Conservation (phyloP, 805 yeast species). For the Lipomyces orientalis region DNA sequence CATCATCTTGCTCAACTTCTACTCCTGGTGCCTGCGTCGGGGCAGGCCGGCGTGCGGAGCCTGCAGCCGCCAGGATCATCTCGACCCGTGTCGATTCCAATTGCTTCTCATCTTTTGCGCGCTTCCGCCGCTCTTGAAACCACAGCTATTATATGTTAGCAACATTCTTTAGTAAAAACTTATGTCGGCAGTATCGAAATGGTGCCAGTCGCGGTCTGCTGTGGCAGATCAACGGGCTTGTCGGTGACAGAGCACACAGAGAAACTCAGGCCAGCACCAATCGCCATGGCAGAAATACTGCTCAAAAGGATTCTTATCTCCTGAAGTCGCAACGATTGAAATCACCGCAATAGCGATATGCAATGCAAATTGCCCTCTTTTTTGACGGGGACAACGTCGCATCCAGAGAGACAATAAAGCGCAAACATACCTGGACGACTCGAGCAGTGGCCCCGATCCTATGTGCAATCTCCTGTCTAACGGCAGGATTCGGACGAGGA, state of each 20-base stretch:
- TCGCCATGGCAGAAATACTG: background rate
- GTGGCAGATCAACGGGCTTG: background rate
- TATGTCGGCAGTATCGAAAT: background rate
- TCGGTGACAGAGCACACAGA: background rate
- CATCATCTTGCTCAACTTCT: conserved; percentile 6
- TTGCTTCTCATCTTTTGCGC: conserved; percentile 24
- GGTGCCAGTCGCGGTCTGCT: background rate
- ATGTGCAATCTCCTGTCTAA: conserved; percentile 27
- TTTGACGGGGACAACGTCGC: background rate
- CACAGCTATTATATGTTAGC: conserved; percentile 20
- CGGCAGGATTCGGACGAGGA: conserved; percentile 23
- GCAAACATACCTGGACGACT: conserved; percentile 31
- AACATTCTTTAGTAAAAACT: background rate
- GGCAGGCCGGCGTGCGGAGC: conserved; percentile 4
- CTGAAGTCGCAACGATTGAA: background rate
- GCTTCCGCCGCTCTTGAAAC: conserved; percentile 32
- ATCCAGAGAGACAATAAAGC: conserved; percentile 5
- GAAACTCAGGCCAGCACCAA: background rate
- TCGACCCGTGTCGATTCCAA: conserved; percentile 24
- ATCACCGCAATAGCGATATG: background rate
- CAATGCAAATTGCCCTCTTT: background rate
- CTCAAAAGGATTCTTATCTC: background rate
- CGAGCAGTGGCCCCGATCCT: conserved; percentile 22
- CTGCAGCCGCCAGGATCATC: conserved; percentile 29
- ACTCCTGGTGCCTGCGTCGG: background rate